Base-by-base conservation (phyloP, 768 basidiomycete species). In the Auricularia sp. region DNA sequence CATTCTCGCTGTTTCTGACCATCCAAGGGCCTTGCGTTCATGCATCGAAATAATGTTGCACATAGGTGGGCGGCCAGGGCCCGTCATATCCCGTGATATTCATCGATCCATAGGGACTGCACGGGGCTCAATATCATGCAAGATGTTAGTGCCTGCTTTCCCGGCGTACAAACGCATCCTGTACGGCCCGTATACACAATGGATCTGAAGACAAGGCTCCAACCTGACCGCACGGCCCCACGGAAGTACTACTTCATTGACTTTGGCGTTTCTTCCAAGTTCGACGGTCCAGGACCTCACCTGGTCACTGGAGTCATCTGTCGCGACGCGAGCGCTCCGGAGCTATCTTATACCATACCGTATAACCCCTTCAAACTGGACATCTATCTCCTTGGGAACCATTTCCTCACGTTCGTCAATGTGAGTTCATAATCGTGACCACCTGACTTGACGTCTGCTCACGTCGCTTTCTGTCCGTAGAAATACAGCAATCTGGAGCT, bases 321-420 rank as follows among this genome's bases (percentile, higher is more conserved):
- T 14, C 47, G 63, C 58, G 63, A 64, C 34, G 53, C 36, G 33
- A 56, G 33, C n/a, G 63, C 58, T 8, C 63, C 63, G 18, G 63
- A 64, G 54, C 58, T 64, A 34, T 56, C 35, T 18, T 10, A 36
- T 36, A 64, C 53, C 21, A 12, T 18, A n/a, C 63, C 63, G 6
- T 64, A 64, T 42, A 56, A 64, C 43, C 63, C 63, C 1, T 64
- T 64, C 53, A 64, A 64, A 53, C 34, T 64, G 11, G 63, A 64
- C 35, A 42, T 64, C 36, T 64, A 43, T 33, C 63, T 56, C 21
- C 58, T 64, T 58, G 63, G 63, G 35, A 58, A 64, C 56, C 54
- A 56, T 10, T 64, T 64, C 51, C 34, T 23, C 4, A 53, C 33
- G 53, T 64, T 64, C 36, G 29, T 64, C 11, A n/a, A 18, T 23